Base-by-base conservation (phyloP, 306 rosid species). In the Cucurbita moschata region DNA sequence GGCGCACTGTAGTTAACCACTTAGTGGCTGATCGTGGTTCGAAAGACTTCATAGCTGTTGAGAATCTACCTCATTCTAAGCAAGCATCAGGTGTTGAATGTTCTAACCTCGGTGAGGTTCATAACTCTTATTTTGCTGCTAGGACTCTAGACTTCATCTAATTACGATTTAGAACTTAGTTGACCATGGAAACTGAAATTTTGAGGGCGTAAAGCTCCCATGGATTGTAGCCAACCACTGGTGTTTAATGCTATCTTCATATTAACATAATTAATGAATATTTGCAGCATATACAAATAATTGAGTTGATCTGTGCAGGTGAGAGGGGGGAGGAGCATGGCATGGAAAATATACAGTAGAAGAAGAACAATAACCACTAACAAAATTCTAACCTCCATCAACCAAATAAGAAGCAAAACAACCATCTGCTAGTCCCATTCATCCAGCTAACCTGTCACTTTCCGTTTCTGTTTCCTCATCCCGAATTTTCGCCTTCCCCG, bases 1-100 rank as follows among this genome's bases (percentile, higher is more conserved):
- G 98, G 98, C 6, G 98, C 52, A 78, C 90, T 43, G 92, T 93
- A 9, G 59, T 90, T 68, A 93, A 93, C 80, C 98, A 93, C 72
- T 71, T 93, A 72, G 83, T 88, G 71, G 77, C 97, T 4, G 98
- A 93, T 54, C 89, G 90, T 52, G 85, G 88, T 76, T 86, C 78
- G 77, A 78, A 79, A 14, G 84, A 77, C 58, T 62, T 74, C 40
- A 79, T 46, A 69, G 77, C 79, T 3, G 57, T 46, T 51, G 74
- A 18, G 39, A 72, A 71, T 67, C 57, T 80, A 14, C 59, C 76
- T 0, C 21, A 58, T 16, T 18, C 37, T 39, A 77, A 74, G 79
- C 81, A 79, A 30, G 30, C 73, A 8, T 8, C 5, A 51, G 78
- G 50, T 56, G 54, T 8, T 50, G 55, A 78, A 39, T 53, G 39